These are phyloP conservation scores for Russula olivacea DNA, from an alignment of 768 basidiomycete genomes.

Conservation along the genomic window DNA sequence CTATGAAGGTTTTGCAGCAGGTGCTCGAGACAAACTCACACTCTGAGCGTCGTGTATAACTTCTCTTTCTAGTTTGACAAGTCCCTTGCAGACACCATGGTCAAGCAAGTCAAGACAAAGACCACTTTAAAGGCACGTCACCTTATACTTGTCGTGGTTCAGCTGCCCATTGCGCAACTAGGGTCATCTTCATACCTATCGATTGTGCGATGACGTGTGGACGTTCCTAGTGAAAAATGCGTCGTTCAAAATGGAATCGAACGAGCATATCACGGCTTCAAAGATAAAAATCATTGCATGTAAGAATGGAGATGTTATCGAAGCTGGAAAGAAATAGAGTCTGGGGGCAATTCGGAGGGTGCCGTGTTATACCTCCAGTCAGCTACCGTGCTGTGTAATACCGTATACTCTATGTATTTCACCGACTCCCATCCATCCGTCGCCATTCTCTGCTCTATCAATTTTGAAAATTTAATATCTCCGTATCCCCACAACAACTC, in stretches of 20 bases:
- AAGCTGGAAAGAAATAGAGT: constrained; percentile 67
- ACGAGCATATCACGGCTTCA: constrained; percentile 60
- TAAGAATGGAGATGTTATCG: constrained; percentile 88
- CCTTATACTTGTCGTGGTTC: background rate
- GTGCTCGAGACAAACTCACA: constrained; percentile 37
- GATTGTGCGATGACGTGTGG: constrained; percentile 95
- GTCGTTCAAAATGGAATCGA: constrained; percentile 91
- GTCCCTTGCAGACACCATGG: constrained; percentile 86
- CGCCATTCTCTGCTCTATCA: constrained; percentile 6
- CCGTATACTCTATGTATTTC: constrained; percentile 19
- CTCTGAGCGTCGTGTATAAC: constrained; percentile 6
- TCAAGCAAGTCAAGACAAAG: constrained; percentile 92
- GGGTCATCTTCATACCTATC: constrained; percentile 91
- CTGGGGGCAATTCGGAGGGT: background rate
- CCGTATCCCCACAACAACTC: background rate
- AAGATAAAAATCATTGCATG: constrained; percentile 98
- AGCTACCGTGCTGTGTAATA: constrained; percentile 16
- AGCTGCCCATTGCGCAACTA: constrained; percentile 12
- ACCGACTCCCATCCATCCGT: background rate
- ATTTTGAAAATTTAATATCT: constrained; percentile 8
- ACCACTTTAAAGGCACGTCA: constrained; percentile 76
- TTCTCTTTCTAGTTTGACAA: constrained; percentile 76
- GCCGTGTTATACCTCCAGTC: background rate
- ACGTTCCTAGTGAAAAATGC: constrained; percentile 96
- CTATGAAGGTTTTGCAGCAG: constrained; percentile 98